Base-by-base conservation (phyloP, 2,329 filamentous ascomycete genomes). In the Cordyceps farinosa region DNA sequence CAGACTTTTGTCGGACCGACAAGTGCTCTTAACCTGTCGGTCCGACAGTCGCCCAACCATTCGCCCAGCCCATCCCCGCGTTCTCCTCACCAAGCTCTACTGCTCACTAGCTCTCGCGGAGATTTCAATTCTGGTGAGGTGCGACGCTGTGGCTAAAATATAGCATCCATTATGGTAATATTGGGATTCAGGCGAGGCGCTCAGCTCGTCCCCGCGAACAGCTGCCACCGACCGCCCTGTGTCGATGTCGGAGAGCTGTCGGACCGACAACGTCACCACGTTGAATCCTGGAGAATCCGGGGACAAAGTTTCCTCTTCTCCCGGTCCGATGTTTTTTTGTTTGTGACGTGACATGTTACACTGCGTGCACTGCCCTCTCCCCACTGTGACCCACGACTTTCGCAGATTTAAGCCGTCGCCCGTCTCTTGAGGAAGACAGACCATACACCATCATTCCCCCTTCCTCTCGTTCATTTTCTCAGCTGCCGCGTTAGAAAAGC, bases 311-410 rank as follows among this genome's bases (percentile, higher is more conserved):
- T 32, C 22, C 2, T 22, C 58, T 27, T 34, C 5, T 38, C 30
- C 59, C 59, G 42, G 50, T 38, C 40, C 59, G 42, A 48, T 48
- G 15, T 5, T 27, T 40, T 22, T 15, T 47, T 17, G 1, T n/a
- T 53, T 15, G 13, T 17, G n/a, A 34, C 30, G 9, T 5, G 32
- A 47, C n/a, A 61, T 61, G 50, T 36, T 27, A 11, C 58, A 22
- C 40, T 34, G 40, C 29, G 17, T 15, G n/a, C 22, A 1, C 17
- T 36, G 4, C 32, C 10, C 58, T 53, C 58, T 53, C 38, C 9
- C 57, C 57, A 36, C 48, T 44, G 38, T 6, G 59, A 47, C 50
- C 50, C 59, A 61, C 59, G 59, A 30, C 29, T 47, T 22, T 61
- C 22, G 3, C 30, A 47, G 32, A 61, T 61, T 61, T 54, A 48